A percentile compares a stretch with the other conserved stretches of the same genome.
These are phyloP conservation scores for Yamadazyma sp. DNA, from an alignment of 805 yeast species.

Conservation along the genomic window DNA sequence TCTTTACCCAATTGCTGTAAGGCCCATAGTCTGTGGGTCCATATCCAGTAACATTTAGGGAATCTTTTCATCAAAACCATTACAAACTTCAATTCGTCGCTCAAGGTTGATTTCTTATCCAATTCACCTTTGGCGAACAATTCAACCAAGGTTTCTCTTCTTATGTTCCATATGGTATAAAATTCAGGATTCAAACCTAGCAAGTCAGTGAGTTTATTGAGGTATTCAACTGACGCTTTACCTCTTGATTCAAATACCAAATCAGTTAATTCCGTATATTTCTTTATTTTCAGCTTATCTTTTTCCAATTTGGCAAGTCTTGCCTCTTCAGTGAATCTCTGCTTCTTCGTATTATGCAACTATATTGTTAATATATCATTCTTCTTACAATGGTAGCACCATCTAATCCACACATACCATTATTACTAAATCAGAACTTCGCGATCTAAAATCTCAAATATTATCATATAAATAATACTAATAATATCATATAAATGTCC, in stretches of 20 bases:
- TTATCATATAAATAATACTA: too few species aligned
- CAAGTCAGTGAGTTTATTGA: slow-evolving; percentile 55
- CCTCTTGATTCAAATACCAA: slow-evolving; percentile 35
- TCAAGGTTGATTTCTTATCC: slow-evolving; percentile 23
- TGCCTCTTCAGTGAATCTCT: slow-evolving; percentile 54
- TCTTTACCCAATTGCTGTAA: slow-evolving; percentile 44
- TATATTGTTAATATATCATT: slow-evolving; percentile 16
- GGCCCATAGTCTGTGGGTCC: slow-evolving; percentile 92
- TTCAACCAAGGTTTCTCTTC: slow-evolving; percentile 63
- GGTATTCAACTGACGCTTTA: slow-evolving; percentile 27
- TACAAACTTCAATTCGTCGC: slow-evolving; percentile 60
- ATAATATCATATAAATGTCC: slow-evolving; percentile 15
- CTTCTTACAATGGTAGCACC: too few species aligned
- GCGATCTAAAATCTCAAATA: too few species aligned
- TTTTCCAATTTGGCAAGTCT: slow-evolving; percentile 45
- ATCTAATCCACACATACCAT: too few species aligned
- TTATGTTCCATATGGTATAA: slow-evolving; percentile 85
- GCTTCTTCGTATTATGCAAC: slow-evolving; percentile 74
- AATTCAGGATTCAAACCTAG: slow-evolving; percentile 77
- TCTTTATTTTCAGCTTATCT: slow-evolving; percentile 60
- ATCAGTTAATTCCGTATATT: slow-evolving; percentile 48
- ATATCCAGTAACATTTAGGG: slow-evolving; percentile 96
- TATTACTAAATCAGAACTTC: too few species aligned
- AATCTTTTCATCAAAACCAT: slow-evolving; percentile 54
- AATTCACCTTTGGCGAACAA: slow-evolving; percentile 18